Percentiles rank a stretch among this genome's conserved stretches.
These are phyloP conservation scores for Dalbergia cultrata DNA, from an alignment of 306 rosid species.

Conservation along the genomic window DNA sequence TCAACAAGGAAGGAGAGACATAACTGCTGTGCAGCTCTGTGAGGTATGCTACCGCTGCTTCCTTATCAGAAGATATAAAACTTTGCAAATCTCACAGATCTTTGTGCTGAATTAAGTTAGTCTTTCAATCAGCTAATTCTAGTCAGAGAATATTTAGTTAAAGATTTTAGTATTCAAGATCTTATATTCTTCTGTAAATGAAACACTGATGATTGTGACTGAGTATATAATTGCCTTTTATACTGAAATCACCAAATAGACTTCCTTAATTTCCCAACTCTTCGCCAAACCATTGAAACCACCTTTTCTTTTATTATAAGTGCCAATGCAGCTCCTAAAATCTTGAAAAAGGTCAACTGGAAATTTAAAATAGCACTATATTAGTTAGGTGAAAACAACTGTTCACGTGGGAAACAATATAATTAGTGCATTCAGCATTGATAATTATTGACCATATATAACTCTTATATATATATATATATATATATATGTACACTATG, in stretches of 20 bases:
- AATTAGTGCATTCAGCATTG: neutral
- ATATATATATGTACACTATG: neutral
- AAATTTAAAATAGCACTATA: neutral
- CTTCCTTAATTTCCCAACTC: neutral
- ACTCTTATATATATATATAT: too few relatives aligned
- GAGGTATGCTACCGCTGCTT: conserved; percentile 56
- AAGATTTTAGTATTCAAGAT: neutral
- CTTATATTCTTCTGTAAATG: neutral
- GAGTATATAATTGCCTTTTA: neutral
- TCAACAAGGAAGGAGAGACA: conserved; percentile 84
- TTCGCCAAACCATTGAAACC: neutral
- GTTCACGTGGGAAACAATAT: neutral
- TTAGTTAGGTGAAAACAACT: neutral
- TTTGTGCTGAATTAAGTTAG: neutral
- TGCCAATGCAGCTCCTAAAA: neutral
- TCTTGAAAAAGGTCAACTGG: neutral
- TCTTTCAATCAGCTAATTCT: neutral
- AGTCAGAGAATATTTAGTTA: too few relatives aligned
- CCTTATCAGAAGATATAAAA: neutral
- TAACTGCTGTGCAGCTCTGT: conserved; percentile 82
- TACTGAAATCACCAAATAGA: neutral
- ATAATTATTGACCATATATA: conserved; percentile 8
- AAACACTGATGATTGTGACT: neutral
- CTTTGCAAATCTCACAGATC: neutral
- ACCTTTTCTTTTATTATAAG: neutral